Conservation (phyloP, 139 green algal species). For the Mesostigma viride region DNA sequence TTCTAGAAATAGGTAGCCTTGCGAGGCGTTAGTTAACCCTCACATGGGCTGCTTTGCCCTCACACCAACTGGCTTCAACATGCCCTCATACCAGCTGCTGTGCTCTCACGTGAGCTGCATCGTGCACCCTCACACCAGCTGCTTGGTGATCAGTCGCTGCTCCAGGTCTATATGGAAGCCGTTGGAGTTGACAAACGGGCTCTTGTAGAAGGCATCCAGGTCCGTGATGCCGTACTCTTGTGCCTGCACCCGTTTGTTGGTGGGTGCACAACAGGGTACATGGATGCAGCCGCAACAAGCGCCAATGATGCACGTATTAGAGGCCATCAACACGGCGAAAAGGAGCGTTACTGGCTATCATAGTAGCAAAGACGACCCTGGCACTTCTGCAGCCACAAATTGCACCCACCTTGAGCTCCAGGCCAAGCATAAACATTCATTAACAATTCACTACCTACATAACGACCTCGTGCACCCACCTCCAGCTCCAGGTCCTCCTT, state of each 20-base stretch:
- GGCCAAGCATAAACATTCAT: no score
- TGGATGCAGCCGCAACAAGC: not conserved
- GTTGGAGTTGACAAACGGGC: slow-evolving; percentile 38
- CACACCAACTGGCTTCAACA: no score
- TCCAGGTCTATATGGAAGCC: slow-evolving; percentile 43
- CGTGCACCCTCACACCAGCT: not conserved
- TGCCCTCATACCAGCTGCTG: no score
- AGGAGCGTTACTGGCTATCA: not conserved
- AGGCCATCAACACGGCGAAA: not conserved
- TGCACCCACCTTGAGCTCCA: no score
- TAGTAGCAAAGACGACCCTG: not conserved
- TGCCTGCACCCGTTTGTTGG: slow-evolving; percentile 15
- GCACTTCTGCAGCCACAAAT: not conserved
- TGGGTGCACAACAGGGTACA: slow-evolving; percentile 19
- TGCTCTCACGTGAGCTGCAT: no score
- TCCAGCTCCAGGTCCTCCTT: no score
- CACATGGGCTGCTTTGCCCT: no score
- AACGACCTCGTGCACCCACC: no score
- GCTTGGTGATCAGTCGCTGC: slow-evolving; percentile 17
- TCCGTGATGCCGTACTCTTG: slow-evolving; percentile 70
- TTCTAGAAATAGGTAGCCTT: no score
- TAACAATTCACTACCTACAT: no score
- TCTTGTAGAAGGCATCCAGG: slow-evolving; percentile 58
- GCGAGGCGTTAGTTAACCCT: no score
- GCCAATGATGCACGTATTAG: not conserved